These are phyloP conservation scores for Ophiocordyceps robertsii DNA, from an alignment of 2,329 filamentous ascomycete species.

Conservation along the genomic window DNA sequence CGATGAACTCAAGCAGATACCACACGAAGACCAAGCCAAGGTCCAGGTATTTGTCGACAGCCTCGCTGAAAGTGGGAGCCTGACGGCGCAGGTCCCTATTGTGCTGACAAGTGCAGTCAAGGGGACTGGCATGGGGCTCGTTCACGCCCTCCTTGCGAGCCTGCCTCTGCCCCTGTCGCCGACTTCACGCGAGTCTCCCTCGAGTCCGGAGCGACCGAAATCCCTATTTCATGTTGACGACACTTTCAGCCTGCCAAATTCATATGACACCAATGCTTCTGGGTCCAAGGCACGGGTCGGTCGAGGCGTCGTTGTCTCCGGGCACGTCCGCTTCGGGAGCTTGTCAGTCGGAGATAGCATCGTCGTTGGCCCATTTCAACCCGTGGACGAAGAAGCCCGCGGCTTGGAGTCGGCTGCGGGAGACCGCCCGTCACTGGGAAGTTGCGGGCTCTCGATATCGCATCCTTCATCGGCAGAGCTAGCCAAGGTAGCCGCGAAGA, in stretches of 20 bases:
- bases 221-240: constrained; percentile 85
- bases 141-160: constrained; percentile 69
- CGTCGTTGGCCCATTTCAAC: constrained; percentile 64
- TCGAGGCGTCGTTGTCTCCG: constrained; percentile 64
- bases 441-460: constrained; percentile 35
- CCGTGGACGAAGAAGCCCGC: constrained; percentile 34
- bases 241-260: constrained; percentile 61
- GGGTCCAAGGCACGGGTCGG: constrained; percentile 14
- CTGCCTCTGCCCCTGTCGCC: constrained; percentile 54
- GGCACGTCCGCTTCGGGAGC: constrained; percentile 66
- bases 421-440: constrained; percentile 31
- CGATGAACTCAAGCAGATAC: constrained; percentile 42
- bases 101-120: constrained; percentile 77
- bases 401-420: constrained; percentile 20
- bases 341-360: constrained; percentile 68
- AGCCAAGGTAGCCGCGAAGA: constrained; percentile 36
- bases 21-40: constrained; percentile 40
- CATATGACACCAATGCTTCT: constrained; percentile 25
- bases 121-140: constrained; percentile 64
- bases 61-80: constrained; percentile 28
- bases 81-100: constrained; percentile 57
- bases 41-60: constrained; percentile 40
- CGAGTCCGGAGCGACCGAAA: constrained; percentile 46
- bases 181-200: constrained; percentile 31
- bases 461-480: constrained; percentile 41